A percentile compares a stretch with the other conserved stretches of the same genome.
Evolutionary conservation across 2,329 filamentous ascomycete species (phyloP).

Genomic region (Sphaerulina populicola): DNA sequence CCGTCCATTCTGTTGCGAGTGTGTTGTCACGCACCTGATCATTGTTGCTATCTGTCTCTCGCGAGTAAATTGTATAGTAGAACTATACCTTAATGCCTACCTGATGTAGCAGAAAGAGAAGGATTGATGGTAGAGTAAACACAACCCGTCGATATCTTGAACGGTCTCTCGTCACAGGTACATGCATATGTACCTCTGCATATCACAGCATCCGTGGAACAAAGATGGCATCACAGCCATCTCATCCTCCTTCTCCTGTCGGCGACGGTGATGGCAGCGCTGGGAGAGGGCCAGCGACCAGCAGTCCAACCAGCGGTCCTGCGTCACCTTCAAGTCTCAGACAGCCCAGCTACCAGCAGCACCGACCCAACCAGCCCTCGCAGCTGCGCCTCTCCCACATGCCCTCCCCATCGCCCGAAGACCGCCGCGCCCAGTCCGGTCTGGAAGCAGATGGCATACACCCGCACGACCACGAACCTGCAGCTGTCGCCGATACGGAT

Average conservation of each 20-base stretch:
- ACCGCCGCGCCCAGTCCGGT: conserved; percentile 27
- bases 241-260: neutral
- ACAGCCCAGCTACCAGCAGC: conserved; percentile 16
- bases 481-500: conserved; percentile 23
- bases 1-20: neutral
- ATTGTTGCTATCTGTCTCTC: too few relatives aligned
- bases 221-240: neutral
- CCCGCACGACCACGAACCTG: conserved; percentile 29
- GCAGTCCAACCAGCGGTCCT: conserved; percentile 9
- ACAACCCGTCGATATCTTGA: too few relatives aligned
- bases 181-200: neutral
- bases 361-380: conserved; percentile 28
- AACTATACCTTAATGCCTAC: too few relatives aligned
- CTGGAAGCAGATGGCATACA: conserved; percentile 29
- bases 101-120: too few relatives aligned
- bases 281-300: conserved; percentile 3
- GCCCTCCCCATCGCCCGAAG: conserved; percentile 39
- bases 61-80: too few relatives aligned
- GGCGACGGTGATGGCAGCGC: neutral
- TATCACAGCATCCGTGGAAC: neutral
- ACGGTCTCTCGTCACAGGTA: too few relatives aligned
- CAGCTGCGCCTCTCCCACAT: conserved; percentile 37
- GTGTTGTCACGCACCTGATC: neutral
- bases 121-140: too few relatives aligned
- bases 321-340: conserved; percentile 4